Evolutionary conservation across 2,329 filamentous ascomycete genomes (phyloP).

Genomic region (Calonectria honghensis): DNA sequence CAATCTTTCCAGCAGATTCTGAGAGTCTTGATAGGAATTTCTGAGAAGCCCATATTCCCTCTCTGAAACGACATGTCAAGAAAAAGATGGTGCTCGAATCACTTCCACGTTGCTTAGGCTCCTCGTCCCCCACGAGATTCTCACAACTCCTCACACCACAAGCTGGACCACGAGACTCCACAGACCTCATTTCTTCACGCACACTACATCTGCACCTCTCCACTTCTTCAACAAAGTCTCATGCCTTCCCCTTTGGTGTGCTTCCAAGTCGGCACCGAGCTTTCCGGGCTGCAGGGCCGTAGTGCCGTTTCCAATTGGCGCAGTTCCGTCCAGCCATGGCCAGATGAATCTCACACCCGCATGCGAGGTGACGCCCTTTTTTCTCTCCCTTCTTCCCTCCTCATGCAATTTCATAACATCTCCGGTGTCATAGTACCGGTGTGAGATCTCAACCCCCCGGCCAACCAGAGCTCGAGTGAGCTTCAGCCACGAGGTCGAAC

Average conservation of each 20-base stretch:
- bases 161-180: neutral
- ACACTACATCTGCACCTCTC: constrained; percentile 9
- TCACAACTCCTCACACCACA: constrained; percentile 21
- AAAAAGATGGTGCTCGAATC: neutral
- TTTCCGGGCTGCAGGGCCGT: constrained; percentile 8
- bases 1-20: neutral
- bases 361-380: neutral
- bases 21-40: neutral
- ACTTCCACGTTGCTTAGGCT: neutral
- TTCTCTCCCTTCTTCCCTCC: neutral
- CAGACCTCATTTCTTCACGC: neutral
- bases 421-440: constrained; percentile 20
- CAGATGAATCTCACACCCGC: neutral
- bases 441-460: constrained; percentile 16
- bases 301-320: constrained; percentile 14
- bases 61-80: neutral
- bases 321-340: neutral
- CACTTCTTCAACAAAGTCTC: constrained; percentile 19
- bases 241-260: neutral
- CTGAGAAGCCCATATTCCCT: neutral
- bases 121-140: neutral
- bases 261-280: neutral
- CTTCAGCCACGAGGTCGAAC: constrained; percentile 3
- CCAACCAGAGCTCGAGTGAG: constrained; percentile 19
- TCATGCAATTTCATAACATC: neutral